Evolutionary conservation across 495 filamentous ascomycete genomes (phyloP).

Genomic region (Neurospora sp.): DNA sequence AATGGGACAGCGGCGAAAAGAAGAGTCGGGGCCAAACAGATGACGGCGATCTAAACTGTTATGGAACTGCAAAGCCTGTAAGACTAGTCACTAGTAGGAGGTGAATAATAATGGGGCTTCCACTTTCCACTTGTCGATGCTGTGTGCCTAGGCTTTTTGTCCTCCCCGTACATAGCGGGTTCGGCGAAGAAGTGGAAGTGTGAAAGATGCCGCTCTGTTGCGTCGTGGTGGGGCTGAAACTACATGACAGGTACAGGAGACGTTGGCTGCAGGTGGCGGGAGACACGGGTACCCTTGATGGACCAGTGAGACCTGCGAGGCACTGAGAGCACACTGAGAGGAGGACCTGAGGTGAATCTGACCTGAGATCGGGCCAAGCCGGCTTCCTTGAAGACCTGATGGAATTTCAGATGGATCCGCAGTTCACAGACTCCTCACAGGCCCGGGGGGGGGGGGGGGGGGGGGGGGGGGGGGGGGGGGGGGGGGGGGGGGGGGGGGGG

Average conservation of each 20-base stretch:
- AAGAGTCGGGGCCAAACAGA: neutral
- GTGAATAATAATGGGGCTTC: neutral
- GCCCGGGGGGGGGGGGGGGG: no score
- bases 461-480: no score
- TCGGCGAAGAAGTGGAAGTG: neutral
- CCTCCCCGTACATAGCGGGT: neutral
- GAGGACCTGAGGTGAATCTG: neutral
- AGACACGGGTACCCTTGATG: slow-evolving; percentile 7
- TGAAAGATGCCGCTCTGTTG: neutral
- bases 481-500: no score
- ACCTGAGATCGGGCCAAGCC: neutral
- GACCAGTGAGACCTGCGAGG: neutral
- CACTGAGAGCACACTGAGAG: neutral
- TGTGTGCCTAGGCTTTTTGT: neutral
- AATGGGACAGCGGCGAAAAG: neutral
- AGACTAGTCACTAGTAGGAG: neutral
- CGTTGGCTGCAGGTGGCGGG: slow-evolving; percentile 13
- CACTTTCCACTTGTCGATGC: neutral
- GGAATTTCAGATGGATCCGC: neutral
- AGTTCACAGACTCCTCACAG: neutral
- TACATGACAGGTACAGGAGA: slow-evolving; percentile 14
- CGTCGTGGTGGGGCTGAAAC: slow-evolving; percentile 14
- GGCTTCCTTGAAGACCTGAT: neutral
- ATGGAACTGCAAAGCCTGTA: neutral
- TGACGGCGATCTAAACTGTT: neutral